Evolutionary conservation across 805 yeast species (phyloP), one percentile per base, ranked within the genome.

Genomic region (Wickerhamomyces rabaulensis): DNA sequence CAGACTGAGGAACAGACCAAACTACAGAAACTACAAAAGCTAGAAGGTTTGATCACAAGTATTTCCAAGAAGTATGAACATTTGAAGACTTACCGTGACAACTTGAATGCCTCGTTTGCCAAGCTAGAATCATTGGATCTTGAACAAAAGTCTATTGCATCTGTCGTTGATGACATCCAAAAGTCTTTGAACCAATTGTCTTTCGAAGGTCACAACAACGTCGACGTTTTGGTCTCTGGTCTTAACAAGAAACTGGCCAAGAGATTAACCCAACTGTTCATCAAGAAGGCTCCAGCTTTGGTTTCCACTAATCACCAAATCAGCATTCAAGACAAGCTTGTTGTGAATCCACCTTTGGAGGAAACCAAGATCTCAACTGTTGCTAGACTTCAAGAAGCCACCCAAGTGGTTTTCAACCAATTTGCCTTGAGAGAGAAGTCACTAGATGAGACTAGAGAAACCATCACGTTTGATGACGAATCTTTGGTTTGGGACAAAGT

Each of bases 341-440:
- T 47, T 3, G 53, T 77, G 3, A 23, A 49, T 0, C 84, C 85
- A 0, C 57, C 71, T 0, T 51, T 79, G 0, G 71, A 66, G 29
- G 19, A 39, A 0, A 55, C 77, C 0, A 75, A 75, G 43, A 51
- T 53, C 17, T 3, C 41, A 1, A 65, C 67, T 49, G 53, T 69
- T 13, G 16, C 17, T 3, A 15, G 27, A 2, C 40, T 67, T 9
- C 70, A 70, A 37, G 49, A 51, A 0, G 42, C 50, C n/a, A 47
- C 62, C 0, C 9, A 36, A 1, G 47, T 57, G 1, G 57, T 68
- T 4, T 41, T 56, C 4, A 19, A 25, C 1, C 77, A 70, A 46
- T 49, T 44, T 6, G 40, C 25, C 13, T 43, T 73, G 3, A 40
- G 23, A 2, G 48, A 60, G 13, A 50, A 48, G 10, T 55, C 56